Evolutionary conservation across 2,329 filamentous ascomycete species (phyloP).

Genomic region (Arthrocladium fulminans): DNA sequence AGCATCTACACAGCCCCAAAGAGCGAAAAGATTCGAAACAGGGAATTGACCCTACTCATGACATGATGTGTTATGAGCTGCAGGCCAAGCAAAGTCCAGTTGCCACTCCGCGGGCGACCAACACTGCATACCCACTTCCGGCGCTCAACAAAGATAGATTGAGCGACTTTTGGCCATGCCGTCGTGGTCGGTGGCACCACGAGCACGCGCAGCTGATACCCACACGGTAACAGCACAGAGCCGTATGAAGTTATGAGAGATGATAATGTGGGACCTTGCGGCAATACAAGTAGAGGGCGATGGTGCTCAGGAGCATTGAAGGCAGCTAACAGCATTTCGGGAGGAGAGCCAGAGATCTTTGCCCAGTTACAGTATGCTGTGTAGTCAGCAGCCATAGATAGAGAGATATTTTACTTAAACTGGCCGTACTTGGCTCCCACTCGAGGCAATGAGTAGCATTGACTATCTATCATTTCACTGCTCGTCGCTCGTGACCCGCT

Average conservation of each 20-base stretch:
- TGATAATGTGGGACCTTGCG: neutral
- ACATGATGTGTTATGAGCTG: too few relatives aligned
- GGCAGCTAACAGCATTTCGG: neutral
- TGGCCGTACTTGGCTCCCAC: neutral
- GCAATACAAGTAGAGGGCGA: neutral
- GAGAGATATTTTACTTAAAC: neutral
- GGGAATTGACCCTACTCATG: too few relatives aligned
- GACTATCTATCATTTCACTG: neutral
- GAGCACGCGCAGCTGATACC: neutral
- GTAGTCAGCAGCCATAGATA: neutral
- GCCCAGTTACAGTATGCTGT: neutral
- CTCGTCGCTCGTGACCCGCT: neutral
- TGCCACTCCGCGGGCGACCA: too few relatives aligned
- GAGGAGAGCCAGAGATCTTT: neutral
- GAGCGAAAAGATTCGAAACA: neutral
- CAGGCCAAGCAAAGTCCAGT: too few relatives aligned
- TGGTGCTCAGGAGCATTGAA: neutral
- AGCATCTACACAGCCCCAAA: neutral
- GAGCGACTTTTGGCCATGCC: too few relatives aligned
- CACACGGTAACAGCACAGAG: neutral
- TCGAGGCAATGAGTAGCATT: neutral
- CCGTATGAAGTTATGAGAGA: conserved; percentile 3
- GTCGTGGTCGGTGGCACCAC: neutral
- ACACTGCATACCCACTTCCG: neutral
- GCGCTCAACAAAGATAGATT: neutral